Evolutionary conservation across 331 rosid genomes (phyloP), one percentile per base, ranked within the genome.

Genomic region (Malus hybrid): DNA sequence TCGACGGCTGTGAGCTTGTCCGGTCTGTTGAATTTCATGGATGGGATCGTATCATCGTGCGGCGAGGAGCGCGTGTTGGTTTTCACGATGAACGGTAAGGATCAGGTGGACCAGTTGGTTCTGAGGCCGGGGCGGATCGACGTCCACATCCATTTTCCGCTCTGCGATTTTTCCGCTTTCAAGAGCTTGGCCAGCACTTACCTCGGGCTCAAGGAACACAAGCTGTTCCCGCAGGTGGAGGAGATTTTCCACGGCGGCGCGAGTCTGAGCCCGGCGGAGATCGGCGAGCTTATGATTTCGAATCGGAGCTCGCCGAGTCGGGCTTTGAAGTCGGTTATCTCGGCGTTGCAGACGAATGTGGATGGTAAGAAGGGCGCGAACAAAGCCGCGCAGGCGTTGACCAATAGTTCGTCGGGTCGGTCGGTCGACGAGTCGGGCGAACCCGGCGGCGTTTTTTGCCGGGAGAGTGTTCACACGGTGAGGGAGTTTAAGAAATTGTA

Each of bases 141-240:
- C 10, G 96, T 94, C 14, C 97, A 92, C 72, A 81, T 94, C 69
- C 89, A 89, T 65, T 90, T 94, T 16, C 97, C 96, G 44, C 72
- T 81, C 6, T 94, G 97, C 46, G 96, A 94, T 83, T 94, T 94
- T 80, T 76, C 92, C 31, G 92, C 96, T 2, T 92, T 94, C 68
- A 94, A 88, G 86, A 83, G 77, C 77, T 76, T 94, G 13, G 97
- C 97, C 0, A 76, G 29, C 4, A 88, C 85, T 70, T 85, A 94
- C 61, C 74, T 94, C 69, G 99, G 99, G 57, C 72, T 94, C n/a
- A 94, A 90, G 83, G 99, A 94, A 29, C 99, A 92, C 87, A 94
- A 94, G 92, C 91, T 94, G 10, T 94, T 94, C 72, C 70, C 84
- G 44, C 95, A 90, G 50, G 90, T 92, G 34, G 96, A 94, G 74